Evolutionary conservation across 306 rosid genomes (phyloP).

Genomic region (Castanea crenata): DNA sequence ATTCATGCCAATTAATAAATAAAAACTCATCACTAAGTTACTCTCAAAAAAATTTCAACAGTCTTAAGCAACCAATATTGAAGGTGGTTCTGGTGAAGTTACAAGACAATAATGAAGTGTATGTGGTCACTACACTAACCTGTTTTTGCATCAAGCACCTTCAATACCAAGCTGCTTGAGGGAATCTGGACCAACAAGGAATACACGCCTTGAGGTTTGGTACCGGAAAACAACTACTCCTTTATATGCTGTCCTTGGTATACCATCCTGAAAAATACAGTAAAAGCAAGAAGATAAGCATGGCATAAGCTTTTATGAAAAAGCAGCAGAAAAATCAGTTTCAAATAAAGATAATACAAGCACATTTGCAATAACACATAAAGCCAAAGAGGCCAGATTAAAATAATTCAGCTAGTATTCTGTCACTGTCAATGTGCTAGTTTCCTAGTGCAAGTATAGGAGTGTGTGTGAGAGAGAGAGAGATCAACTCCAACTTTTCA

Average conservation of each 20-base stretch:
- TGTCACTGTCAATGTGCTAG: background rate
- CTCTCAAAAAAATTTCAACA: background rate
- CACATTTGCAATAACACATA: background rate
- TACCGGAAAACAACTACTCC: constrained; percentile 88
- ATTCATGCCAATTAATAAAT: too few relatives aligned
- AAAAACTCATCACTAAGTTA: background rate
- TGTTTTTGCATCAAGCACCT: constrained; percentile 39
- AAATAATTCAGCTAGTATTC: background rate
- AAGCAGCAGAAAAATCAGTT: background rate
- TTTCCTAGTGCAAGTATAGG: background rate
- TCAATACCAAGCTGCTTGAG: constrained; percentile 60
- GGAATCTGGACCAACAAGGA: constrained; percentile 78
- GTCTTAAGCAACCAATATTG: background rate
- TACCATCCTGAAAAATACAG: constrained; percentile 68
- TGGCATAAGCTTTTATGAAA: background rate
- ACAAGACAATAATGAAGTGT: background rate
- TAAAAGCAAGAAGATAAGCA: background rate
- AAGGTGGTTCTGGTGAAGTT: background rate
- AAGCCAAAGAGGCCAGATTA: background rate
- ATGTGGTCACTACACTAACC: constrained; percentile 18
- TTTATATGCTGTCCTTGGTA: constrained; percentile 92
- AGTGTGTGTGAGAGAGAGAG: background rate
- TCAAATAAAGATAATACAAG: constrained; percentile 10
- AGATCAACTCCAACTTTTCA: background rate
- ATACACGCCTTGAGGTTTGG: constrained; percentile 55